phyloP scores from a whole-genome alignment of 2,329 filamentous ascomycete genomes.

The Plectosphaerella sp. region DNA sequence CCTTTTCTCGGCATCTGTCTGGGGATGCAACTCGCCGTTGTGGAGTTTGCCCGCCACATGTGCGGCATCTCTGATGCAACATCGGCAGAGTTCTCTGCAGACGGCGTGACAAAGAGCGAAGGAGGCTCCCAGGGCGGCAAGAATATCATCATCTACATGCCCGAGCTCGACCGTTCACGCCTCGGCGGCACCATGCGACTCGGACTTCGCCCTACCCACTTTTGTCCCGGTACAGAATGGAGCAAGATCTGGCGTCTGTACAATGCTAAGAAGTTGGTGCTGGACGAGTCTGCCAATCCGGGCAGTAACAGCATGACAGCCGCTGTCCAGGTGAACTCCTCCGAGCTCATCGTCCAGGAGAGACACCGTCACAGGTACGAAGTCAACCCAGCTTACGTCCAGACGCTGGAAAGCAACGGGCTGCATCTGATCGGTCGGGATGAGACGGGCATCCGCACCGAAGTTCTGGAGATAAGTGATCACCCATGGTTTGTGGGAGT shows the following conservation, averaged over 20 bases:
- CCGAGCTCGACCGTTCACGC: too few species aligned
- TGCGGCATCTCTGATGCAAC: slow-evolving; percentile 43
- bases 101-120: background rate
- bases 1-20: slow-evolving; percentile 89
- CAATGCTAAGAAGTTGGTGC: slow-evolving; percentile 34
- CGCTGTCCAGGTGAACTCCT: too few species aligned
- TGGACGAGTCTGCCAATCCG: too few species aligned
- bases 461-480: slow-evolving; percentile 75
- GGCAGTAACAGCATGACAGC: too few species aligned
- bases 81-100: background rate
- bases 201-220: slow-evolving; percentile 68
- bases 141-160: slow-evolving; percentile 26
- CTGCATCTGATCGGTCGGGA: slow-evolving; percentile 78
- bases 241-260: slow-evolving; percentile 74
- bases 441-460: slow-evolving; percentile 73
- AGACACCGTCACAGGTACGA: slow-evolving; percentile 88
- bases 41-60: slow-evolving; percentile 79
- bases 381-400: slow-evolving; percentile 77
- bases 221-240: slow-evolving; percentile 74
- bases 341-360: slow-evolving; percentile 49
- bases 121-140: slow-evolving; percentile 2
- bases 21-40: slow-evolving; percentile 88
- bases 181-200: slow-evolving; percentile 80
- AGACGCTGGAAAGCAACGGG: slow-evolving; percentile 62
- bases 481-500: slow-evolving; percentile 82